These are phyloP conservation scores for Colletotrichum eremochloae DNA, from an alignment of 2,329 filamentous ascomycete species.

Conservation along the genomic window DNA sequence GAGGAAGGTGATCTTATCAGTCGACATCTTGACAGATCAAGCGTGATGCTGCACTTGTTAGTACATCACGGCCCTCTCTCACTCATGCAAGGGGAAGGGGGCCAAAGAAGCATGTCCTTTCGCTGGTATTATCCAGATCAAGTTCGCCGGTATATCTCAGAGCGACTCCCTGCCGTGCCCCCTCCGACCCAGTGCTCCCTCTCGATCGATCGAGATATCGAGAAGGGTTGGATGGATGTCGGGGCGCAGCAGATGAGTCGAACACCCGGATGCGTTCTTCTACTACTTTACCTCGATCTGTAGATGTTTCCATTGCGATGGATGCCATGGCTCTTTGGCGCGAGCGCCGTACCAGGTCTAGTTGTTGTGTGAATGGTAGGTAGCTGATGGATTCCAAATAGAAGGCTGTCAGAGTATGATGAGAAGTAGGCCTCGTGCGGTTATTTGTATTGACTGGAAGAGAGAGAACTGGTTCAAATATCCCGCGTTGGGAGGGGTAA, in stretches of 20 bases:
- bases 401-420: too few relatives aligned
- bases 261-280: constrained; percentile 64
- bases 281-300: constrained; percentile 62
- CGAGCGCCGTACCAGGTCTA: constrained; percentile 33
- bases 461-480: constrained; percentile 5
- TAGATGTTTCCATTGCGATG: constrained; percentile 52
- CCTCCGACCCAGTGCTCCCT: not conserved
- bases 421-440: not conserved
- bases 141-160: constrained; percentile 88
- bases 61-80: constrained; percentile 52
- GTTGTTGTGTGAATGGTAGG: not conserved
- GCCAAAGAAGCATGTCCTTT: constrained; percentile 85
- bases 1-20: constrained; percentile 87
- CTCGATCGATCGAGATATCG: constrained; percentile 37
- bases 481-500: constrained; percentile 21
- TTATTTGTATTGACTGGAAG: too few relatives aligned
- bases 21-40: constrained; percentile 74
- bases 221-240: constrained; percentile 19
- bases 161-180: constrained; percentile 54
- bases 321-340: constrained; percentile 46
- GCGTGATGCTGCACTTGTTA: constrained; percentile 62
- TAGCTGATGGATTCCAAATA: not conserved
- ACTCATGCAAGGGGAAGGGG: constrained; percentile 49
- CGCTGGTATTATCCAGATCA: constrained; percentile 91
- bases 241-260: constrained; percentile 43